Evolutionary conservation across 2,329 filamentous ascomycete genomes (phyloP), one percentile per base, ranked within the genome.

Genomic region (Cephalotrichum gorgonifer): DNA sequence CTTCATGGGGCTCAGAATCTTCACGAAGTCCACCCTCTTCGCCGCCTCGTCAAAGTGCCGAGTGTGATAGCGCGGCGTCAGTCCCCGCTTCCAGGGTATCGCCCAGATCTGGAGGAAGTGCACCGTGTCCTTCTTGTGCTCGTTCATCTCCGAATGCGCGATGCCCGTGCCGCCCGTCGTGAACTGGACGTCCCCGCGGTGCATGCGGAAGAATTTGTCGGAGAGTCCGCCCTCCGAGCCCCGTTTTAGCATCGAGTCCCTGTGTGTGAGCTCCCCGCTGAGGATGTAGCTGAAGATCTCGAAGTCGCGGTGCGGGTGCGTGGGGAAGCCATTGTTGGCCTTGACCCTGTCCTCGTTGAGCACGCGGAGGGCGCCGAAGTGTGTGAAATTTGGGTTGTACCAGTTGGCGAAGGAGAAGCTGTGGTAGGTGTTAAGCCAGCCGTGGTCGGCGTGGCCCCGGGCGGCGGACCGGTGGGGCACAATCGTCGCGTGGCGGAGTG

Each of bases 61-160:
- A 4, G 86, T 93, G 64, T 88, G 85, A 62, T 95, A 95, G 35
- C 77, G 74, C 2, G 88, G 88, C 43, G 74, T 73, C 44, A 95
- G 72, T 1, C 86, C 83, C 22, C 74, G 68, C 63, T 81, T 81
- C 77, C 88, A 90, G 0, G 88, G 88, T 45, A 87, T 71, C 1
- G 83, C 87, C 88, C 88, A 95, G 57, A 95, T 94, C 66, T 95
- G 88, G 30, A 95, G 69, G 61, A 94, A 94, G 62, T 94, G 88
- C 12, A 88, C 85, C 23, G 84, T 79, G 42, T 86, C 78, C 14
- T 75, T 67, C 48, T 69, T 63, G 62, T 88, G 81, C 66, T 93
- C 82, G 65, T 91, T 93, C 67, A 84, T 81, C 67, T 95, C 88
- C 7, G 81, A 86, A 64, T 95, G 88, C 2, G 87, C 79, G 58